Evolutionary conservation across 805 yeast species (phyloP), one percentile per base, ranked within the genome.

Genomic region (Millerozyma miso): DNA sequence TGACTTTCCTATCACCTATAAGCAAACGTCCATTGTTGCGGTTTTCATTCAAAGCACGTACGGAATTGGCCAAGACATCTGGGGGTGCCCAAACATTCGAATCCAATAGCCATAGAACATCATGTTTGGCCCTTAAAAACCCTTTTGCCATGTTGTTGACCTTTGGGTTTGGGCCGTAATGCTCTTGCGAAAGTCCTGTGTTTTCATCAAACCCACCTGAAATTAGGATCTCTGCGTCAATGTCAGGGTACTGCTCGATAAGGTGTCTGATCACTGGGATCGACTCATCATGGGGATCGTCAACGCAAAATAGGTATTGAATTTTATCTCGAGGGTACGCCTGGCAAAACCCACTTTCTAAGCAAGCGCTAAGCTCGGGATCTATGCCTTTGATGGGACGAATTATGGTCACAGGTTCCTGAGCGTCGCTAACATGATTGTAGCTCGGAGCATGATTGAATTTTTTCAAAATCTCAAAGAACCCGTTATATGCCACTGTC

Each of bases 71-170:
- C 50, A 88, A 64, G 1, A 88, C 74, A 18, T 82, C 78, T 1
- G 83, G 79, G 29, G 79, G 63, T 1, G 83, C 85, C 86, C 88
- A 85, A 4, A 86, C 93, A 54, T 88, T 88, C 19, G 90, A 81
- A 62, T 88, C 97, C 66, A 86, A 73, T 13, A 87, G 79, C 96
- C 97, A 88, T 10, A 89, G 51, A 15, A 85, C 74, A 55, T 88
- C 96, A 60, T 77, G 68, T 51, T 77, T 75, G 5, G 96, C 91
- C 2, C 61, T 61, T 33, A 67, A 59, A 55, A 83, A 87, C 4
- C 95, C 96, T 59, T 85, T 85, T n/a, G 88, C 81, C 37, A 88
- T 66, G 61, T 88, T 88, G 62, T 88, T 87, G 42, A 88, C 86
- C 62, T 88, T 88, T 4, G 97, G 97, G 54, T 88, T 88, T 4